Conservation (phyloP, 2,329 filamentous ascomycete species). For the Monosporascus sp. region DNA sequence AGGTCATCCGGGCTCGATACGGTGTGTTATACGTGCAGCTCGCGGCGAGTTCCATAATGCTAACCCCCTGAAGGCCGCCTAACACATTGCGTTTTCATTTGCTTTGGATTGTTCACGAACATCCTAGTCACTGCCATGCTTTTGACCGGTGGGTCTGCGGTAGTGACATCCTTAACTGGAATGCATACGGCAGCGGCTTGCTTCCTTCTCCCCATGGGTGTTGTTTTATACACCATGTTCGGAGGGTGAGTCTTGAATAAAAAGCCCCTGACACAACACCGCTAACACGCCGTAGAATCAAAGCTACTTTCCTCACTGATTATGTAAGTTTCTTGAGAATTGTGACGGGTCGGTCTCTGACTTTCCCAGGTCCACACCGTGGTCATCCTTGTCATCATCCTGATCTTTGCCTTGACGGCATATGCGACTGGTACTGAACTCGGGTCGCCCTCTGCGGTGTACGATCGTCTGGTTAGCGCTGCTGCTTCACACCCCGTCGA, state of each 20-base stretch:
- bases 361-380: constrained; percentile 61
- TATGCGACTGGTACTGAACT: constrained; percentile 68
- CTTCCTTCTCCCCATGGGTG: constrained; percentile 73
- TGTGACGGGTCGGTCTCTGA: not conserved
- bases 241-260: constrained; percentile 43
- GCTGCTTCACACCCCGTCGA: constrained; percentile 64
- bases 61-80: constrained; percentile 8
- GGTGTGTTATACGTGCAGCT: constrained; percentile 36
- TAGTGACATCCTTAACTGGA: constrained; percentile 63
- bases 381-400: constrained; percentile 73
- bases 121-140: constrained; percentile 84
- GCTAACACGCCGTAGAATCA: constrained; percentile 45
- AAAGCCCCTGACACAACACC: not conserved
- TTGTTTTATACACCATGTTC: constrained; percentile 71
- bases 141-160: constrained; percentile 73
- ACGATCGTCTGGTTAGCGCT: constrained; percentile 67
- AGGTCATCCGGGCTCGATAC: constrained; percentile 77
- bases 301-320: constrained; percentile 79
- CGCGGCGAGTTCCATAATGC: not conserved
- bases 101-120: constrained; percentile 76
- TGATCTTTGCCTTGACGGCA: constrained; percentile 74
- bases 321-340: constrained; percentile 35
- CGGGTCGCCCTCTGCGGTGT: constrained; percentile 69
- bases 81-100: constrained; percentile 71
- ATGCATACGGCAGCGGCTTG: constrained; percentile 73